Conservation (phyloP, 2,329 filamentous ascomycete genomes). For the Aspergillus flavus region DNA sequence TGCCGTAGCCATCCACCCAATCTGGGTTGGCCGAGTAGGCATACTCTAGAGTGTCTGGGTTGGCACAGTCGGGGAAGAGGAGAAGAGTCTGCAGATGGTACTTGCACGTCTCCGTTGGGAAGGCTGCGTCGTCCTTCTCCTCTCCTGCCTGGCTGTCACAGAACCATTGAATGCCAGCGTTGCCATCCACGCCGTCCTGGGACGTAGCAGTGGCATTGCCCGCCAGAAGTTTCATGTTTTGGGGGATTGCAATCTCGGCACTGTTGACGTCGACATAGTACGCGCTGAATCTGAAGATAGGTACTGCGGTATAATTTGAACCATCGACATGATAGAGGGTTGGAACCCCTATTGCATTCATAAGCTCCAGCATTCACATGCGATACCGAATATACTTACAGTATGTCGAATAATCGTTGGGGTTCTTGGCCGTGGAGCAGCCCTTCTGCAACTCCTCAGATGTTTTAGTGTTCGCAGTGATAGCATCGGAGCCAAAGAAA, state of each 20-base stretch:
- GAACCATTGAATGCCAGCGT: constrained; percentile 20
- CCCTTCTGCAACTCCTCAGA: constrained; percentile 19
- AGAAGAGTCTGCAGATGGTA: constrained; percentile 19
- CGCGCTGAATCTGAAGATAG: constrained; percentile 19
- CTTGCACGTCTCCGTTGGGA: constrained; percentile 18
- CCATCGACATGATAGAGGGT: constrained; percentile 20
- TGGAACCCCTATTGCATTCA: constrained; percentile 16
- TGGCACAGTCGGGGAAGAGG: constrained; percentile 19
- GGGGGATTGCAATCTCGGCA: constrained; percentile 17
- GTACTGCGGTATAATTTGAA: constrained; percentile 16
- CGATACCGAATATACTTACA: constrained; percentile 6
- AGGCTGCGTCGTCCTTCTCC: constrained; percentile 10
- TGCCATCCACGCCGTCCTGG: constrained; percentile 9
- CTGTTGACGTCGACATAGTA: constrained; percentile 16
- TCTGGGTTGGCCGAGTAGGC: constrained; percentile 15
- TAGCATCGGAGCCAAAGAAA: constrained; percentile 21
- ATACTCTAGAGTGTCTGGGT: constrained; percentile 16
- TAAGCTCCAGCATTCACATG: not conserved
- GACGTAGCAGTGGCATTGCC: constrained; percentile 19
- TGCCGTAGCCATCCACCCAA: constrained; percentile 7
- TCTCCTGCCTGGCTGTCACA: constrained; percentile 15
- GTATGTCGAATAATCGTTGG: constrained; percentile 20
- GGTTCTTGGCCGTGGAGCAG: constrained; percentile 17
- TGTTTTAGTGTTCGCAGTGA: constrained; percentile 16
- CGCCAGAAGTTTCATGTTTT: constrained; percentile 16